These are phyloP conservation scores for Telfairia occidentalis DNA, from an alignment of 331 rosid species.

Conservation along the genomic window DNA sequence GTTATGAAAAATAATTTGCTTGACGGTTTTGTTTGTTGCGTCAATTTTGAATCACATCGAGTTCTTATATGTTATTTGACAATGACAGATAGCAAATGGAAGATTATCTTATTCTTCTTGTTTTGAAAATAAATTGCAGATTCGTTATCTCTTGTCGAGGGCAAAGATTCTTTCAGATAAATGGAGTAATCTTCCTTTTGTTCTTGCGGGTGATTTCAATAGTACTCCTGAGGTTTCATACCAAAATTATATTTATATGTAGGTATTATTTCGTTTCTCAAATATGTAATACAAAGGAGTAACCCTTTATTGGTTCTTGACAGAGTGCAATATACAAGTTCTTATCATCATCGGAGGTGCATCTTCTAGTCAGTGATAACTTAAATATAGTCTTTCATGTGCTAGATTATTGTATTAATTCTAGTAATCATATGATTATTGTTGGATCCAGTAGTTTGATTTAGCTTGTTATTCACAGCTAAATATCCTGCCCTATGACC, in stretches of 20 bases:
- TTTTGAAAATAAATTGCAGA: conserved; percentile 27
- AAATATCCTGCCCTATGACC: conserved; percentile 45
- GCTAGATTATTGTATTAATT: background rate
- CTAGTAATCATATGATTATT: background rate
- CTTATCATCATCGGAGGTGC: conserved; percentile 71
- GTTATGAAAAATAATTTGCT: background rate
- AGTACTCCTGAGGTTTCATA: conserved; percentile 65
- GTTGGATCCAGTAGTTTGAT: background rate
- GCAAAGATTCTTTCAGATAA: conserved; percentile 52
- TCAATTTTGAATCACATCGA: background rate
- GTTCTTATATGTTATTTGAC: background rate
- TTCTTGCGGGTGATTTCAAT: conserved; percentile 85
- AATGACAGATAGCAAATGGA: background rate
- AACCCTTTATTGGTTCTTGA: conserved; percentile 19
- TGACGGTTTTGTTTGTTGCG: background rate
- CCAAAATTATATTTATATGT: background rate
- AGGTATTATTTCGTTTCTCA: background rate
- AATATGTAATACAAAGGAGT: background rate
- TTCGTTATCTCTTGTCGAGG: conserved; percentile 60
- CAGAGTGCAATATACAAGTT: conserved; percentile 93
- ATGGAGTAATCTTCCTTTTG: conserved; percentile 70
- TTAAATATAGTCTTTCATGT: background rate
- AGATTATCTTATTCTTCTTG: background rate
- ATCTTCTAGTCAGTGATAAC: background rate
- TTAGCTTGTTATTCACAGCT: conserved; percentile 39